Base-by-base conservation (phyloP, 148 eudicot genomes). In the Rhododendron henanense region DNA sequence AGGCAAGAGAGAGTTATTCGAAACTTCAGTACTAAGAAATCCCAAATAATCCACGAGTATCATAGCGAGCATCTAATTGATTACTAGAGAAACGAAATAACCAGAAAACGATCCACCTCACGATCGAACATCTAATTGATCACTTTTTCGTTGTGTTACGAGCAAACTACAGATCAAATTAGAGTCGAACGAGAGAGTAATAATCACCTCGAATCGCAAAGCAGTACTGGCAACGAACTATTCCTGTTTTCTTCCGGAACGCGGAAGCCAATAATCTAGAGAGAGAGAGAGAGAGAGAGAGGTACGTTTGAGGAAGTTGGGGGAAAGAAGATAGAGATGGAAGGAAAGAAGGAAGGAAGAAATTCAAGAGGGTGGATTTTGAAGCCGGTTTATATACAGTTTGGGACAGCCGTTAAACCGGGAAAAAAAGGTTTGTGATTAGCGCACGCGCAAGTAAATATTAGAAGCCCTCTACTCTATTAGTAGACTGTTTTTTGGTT, bases 1-100 rank as follows among this genome's bases (percentile, higher is more conserved):
- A n/a, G 61, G 53, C 45, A 21, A 67, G 69, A 61, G 18, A 82
- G 59, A 67, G n/a, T 71, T 41, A 88, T 82, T 47, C 86, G 39
- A 80, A 86, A 80, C 88, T 79, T 86, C 3, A 2, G 67, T 55
- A 23, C 18, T 14, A 88, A 88, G 88, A 67, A 88, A 88, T 84
- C 77, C 73, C 78, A 86, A 78, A 86, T 83, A 78, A 88, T 83
- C 81, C 41, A 45, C 85, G 4, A 44, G 28, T 67, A 28, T 19
- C 41, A 83, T 45, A 25, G 19, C 57, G n/a, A 45, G 9, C 78
- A n/a, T 44, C 41, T 2, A 45, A 9, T 48, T 28, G 44, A 31
- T 31, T 1, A 73, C 39, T 6, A 10, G 23, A 45, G n/a, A 73
- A 69, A 45, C 39, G 33, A 76, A 14, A 28, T 45, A 61, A 85